These are phyloP conservation scores for Mycotypha africana DNA, from an alignment of 371 early-diverging fungal species.

Conservation along the genomic window DNA sequence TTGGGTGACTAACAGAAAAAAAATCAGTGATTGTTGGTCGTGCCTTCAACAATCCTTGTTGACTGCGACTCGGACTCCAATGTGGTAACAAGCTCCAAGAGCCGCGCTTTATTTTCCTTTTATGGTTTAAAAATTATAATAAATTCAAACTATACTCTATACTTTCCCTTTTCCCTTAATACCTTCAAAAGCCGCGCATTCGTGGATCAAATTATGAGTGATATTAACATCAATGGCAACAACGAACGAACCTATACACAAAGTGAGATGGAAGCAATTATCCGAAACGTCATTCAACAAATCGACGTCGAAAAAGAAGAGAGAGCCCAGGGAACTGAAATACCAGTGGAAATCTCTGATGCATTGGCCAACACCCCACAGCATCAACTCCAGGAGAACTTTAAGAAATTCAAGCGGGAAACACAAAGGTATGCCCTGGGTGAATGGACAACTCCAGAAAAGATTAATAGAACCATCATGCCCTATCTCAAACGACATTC, in stretches of 20 bases:
- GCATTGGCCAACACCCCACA: neutral
- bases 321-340: neutral
- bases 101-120: too few species aligned
- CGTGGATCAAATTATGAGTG: too few species aligned
- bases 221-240: too few species aligned
- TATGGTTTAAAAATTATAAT: too few species aligned
- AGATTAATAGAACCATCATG: neutral
- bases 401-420: neutral
- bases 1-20: too few species aligned
- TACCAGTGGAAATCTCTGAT: conserved; percentile 3
- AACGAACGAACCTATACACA: conserved; percentile 5
- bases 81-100: too few species aligned
- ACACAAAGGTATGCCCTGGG: neutral
- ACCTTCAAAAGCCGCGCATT: too few species aligned
- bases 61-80: too few species aligned
- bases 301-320: conserved; percentile 5
- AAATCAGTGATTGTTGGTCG: too few species aligned
- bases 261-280: conserved; percentile 3
- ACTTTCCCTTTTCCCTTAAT: too few species aligned
- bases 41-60: too few species aligned
- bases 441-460: conserved; percentile 3
- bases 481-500: neutral
- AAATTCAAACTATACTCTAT: too few species aligned
- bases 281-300: neutral
- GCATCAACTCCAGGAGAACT: conserved; percentile 2